These are phyloP conservation scores for Talaromyces rugulosus DNA, from an alignment of 2,329 filamentous ascomycete genomes.

Conservation along the genomic window DNA sequence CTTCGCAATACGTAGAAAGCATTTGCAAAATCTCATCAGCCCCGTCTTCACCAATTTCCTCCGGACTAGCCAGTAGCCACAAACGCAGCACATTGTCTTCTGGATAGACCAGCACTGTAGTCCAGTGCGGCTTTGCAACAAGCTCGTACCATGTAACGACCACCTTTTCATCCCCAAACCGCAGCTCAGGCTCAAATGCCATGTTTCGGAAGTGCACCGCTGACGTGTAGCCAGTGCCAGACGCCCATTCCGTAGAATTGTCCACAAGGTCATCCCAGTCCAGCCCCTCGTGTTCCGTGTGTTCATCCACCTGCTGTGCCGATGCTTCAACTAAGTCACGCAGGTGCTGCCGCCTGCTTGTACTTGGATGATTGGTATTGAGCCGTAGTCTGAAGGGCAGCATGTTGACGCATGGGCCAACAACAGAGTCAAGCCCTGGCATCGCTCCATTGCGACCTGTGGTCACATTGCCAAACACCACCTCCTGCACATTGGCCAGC, in stretches of 20 bases:
- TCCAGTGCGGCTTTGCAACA: neutral
- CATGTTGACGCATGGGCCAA: slow-evolving; percentile 44
- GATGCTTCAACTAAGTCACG: neutral
- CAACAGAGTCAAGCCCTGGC: slow-evolving; percentile 49
- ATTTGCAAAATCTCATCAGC: neutral
- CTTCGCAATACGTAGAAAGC: neutral
- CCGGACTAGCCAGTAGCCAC: neutral
- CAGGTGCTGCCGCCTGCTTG: neutral
- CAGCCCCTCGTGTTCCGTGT: neutral
- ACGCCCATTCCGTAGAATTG: neutral
- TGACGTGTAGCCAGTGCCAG: neutral
- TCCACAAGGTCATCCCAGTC: slow-evolving; percentile 2
- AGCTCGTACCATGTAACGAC: neutral
- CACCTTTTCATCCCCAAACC: neutral
- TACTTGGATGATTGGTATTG: neutral
- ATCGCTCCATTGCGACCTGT: slow-evolving; percentile 58
- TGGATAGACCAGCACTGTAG: neutral
- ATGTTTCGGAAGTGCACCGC: slow-evolving; percentile 6
- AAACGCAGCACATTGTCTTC: neutral
- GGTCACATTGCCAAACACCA: slow-evolving; percentile 61
- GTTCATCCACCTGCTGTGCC: neutral
- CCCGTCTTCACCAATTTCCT: neutral
- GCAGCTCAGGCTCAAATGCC: slow-evolving; percentile 1
- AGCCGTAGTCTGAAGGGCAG: neutral
- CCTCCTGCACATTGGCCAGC: slow-evolving; percentile 46